A percentile compares a stretch with the other conserved stretches of the same genome.
Evolutionary conservation across 169 alveolate genomes (phyloP).

Genomic region (Eimeria tenella): DNA sequence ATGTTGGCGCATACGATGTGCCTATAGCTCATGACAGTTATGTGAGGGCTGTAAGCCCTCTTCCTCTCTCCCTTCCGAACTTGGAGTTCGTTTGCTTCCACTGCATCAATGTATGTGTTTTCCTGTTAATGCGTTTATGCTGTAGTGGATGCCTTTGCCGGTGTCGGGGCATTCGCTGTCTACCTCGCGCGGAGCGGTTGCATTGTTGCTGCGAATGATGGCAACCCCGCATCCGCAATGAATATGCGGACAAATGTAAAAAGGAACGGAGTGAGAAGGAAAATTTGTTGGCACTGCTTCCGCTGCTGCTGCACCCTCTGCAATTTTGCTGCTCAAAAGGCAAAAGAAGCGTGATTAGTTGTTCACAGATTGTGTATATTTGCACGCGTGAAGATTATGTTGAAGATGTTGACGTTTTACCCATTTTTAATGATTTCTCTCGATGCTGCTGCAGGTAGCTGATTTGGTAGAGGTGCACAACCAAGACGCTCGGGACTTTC

Average conservation of each 20-base stretch:
- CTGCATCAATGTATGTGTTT: no score
- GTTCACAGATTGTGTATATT: no score
- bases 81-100: no score
- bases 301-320: not conserved
- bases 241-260: conserved; percentile 88
- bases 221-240: conserved; percentile 89
- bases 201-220: conserved; percentile 92
- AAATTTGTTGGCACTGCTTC: not conserved
- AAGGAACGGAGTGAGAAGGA: conserved; percentile 86
- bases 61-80: no score
- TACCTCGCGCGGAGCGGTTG: conserved; percentile 91
- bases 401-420: no score
- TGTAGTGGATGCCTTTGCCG: conserved; percentile 91
- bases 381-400: no score
- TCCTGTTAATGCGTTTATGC: not conserved
- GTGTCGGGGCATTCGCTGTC: conserved; percentile 93
- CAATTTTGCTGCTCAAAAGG: not conserved
- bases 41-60: no score
- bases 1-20: no score
- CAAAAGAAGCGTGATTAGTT: not conserved
- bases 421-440: not conserved
- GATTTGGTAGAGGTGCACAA: conserved; percentile 58
- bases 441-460: conserved; percentile 38
- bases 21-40: no score
- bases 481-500: conserved; percentile 68